Evolutionary conservation across 495 filamentous ascomycete species (phyloP).

Genomic region (Chaetomium tenue): DNA sequence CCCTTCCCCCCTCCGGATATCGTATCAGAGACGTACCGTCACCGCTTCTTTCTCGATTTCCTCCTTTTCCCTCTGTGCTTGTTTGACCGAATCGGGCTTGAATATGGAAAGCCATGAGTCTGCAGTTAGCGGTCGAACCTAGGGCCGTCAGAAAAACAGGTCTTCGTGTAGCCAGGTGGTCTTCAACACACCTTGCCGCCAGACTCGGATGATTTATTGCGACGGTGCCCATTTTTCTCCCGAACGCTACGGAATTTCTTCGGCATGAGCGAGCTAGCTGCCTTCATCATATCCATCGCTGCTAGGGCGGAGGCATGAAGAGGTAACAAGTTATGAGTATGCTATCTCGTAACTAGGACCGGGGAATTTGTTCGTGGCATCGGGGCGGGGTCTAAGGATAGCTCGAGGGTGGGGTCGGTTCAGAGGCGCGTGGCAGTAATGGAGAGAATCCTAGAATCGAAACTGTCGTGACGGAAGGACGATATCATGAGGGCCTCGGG

Average conservation of each 20-base stretch:
- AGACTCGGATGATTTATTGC: conserved; percentile 48
- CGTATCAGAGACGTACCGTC: conserved; percentile 35
- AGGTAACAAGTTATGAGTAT: neutral
- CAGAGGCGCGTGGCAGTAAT: neutral
- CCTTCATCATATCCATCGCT: conserved; percentile 34
- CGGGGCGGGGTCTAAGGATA: neutral
- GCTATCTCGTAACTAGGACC: conserved; percentile 3
- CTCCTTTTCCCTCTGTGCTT: conserved; percentile 54
- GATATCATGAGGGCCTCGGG: neutral
- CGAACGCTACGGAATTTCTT: conserved; percentile 68
- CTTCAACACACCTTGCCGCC: conserved; percentile 49
- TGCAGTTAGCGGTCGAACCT: conserved; percentile 42
- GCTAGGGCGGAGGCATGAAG: neutral
- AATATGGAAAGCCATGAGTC: conserved; percentile 56
- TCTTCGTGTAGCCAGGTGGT: conserved; percentile 18
- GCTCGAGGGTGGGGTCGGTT: neutral
- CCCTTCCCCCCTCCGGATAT: no score
- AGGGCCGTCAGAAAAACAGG: conserved; percentile 26
- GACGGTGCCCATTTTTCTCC: conserved; percentile 60
- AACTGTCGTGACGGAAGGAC: neutral
- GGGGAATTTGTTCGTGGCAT: neutral
- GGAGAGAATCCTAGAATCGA: neutral
- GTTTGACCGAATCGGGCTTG: conserved; percentile 51
- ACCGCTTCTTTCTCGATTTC: conserved; percentile 48
- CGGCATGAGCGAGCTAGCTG: conserved; percentile 30